A percentile compares a stretch with the other conserved stretches of the same genome.
These are phyloP conservation scores for Cercospora berteroae DNA, from an alignment of 2,329 filamentous ascomycete genomes.

Conservation along the genomic window DNA sequence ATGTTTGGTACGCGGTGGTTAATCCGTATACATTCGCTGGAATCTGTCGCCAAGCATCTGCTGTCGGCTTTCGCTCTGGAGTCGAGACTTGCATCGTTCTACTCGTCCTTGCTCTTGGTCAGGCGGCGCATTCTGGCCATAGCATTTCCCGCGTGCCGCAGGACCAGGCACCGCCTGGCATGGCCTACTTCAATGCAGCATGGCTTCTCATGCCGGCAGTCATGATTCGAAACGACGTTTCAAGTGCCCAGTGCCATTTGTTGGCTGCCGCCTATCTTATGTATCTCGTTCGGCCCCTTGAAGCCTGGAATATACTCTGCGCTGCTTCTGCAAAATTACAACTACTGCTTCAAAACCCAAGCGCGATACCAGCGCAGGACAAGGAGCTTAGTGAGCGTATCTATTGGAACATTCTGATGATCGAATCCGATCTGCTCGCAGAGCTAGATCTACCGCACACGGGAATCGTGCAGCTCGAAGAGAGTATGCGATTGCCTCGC, in stretches of 20 bases:
- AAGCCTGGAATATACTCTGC: constrained; percentile 78
- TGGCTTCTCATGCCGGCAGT: constrained; percentile 75
- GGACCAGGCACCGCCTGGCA: constrained; percentile 68
- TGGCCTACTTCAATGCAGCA: constrained; percentile 77
- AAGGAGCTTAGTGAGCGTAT: constrained; percentile 73
- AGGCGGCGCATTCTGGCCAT: constrained; percentile 66
- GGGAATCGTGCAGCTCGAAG: constrained; percentile 78
- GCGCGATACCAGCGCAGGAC: constrained; percentile 66
- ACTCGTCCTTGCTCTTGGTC: constrained; percentile 72
- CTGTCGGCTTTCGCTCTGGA: constrained; percentile 73
- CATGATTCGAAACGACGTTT: constrained; percentile 75
- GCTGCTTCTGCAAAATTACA: constrained; percentile 80
- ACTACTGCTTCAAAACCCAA: constrained; percentile 70
- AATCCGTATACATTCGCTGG: constrained; percentile 77
- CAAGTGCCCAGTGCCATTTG: constrained; percentile 77
- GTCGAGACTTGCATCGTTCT: constrained; percentile 80
- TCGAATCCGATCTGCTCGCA: constrained; percentile 74
- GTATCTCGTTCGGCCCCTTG: constrained; percentile 75
- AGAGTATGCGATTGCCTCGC: constrained; percentile 73
- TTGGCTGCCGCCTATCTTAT: constrained; percentile 79
- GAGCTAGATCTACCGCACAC: constrained; percentile 80
- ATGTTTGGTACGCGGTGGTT: constrained; percentile 82
- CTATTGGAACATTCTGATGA: constrained; percentile 80
- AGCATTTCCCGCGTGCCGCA: constrained; percentile 71
- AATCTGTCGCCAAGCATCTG: constrained; percentile 72